phyloP scores from a whole-genome alignment of 306 rosid species.

The Spatholobus suberectus region DNA sequence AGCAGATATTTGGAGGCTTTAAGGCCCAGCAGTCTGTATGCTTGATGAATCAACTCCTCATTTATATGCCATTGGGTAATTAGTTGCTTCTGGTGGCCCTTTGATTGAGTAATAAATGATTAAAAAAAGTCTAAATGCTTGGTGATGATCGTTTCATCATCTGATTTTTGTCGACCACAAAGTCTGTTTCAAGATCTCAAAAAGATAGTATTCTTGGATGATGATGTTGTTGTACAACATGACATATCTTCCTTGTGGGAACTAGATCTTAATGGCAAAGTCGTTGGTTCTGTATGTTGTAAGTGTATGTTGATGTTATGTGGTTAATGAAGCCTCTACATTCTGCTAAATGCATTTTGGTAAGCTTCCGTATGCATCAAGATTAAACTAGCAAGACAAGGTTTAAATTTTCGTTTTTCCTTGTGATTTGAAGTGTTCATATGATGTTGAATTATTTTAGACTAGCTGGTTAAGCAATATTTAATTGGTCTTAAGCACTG shows the following conservation, averaged over 20 bases:
- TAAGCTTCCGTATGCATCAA: background rate
- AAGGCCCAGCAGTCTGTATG: constrained; percentile 76
- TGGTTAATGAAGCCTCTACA: no score
- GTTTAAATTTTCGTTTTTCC: background rate
- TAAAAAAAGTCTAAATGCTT: constrained; percentile 45
- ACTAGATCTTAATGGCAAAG: constrained; percentile 82
- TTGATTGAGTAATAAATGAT: constrained; percentile 38
- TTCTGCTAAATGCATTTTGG: constrained; percentile 14
- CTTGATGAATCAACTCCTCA: constrained; percentile 84
- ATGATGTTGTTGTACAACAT: constrained; percentile 87
- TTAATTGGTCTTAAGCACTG: constrained; percentile 8
- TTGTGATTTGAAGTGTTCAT: constrained; percentile 13
- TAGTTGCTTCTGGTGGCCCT: constrained; percentile 30
- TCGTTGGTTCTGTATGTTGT: constrained; percentile 81
- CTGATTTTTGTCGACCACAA: constrained; percentile 55
- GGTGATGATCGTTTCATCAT: constrained; percentile 46
- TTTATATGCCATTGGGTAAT: constrained; percentile 83
- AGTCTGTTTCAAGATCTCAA: constrained; percentile 94
- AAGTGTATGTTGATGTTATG: constrained; percentile 43
- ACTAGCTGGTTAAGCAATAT: constrained; percentile 2
- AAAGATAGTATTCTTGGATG: constrained; percentile 83
- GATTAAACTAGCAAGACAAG: constrained; percentile 8
- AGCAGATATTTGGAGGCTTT: constrained; percentile 57
- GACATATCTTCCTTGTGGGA: constrained; percentile 86
- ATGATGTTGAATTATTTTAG: background rate